These are phyloP conservation scores for Gossypium arboreum DNA, from an alignment of 345 rosid genomes.

Conservation along the genomic window DNA sequence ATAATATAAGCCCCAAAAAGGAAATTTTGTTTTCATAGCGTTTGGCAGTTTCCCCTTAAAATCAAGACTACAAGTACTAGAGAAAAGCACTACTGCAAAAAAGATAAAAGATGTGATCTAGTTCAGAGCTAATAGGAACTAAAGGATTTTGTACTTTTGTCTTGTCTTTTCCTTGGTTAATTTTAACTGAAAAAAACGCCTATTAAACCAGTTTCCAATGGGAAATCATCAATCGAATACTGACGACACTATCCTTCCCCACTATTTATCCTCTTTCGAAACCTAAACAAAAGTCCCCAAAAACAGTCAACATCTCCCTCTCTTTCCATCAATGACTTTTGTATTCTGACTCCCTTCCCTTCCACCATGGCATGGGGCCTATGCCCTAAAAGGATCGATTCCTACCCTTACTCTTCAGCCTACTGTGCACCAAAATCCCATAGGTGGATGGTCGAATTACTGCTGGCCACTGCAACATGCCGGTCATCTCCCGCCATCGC, in stretches of 20 bases:
- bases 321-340: neutral
- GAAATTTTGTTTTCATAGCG: neutral
- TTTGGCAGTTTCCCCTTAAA: neutral
- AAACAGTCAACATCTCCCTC: too few relatives aligned
- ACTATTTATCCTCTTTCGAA: neutral
- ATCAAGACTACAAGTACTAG: neutral
- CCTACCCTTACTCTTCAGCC: neutral
- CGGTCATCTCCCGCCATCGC: constrained; percentile 64
- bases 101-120: too few relatives aligned
- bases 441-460: constrained; percentile 47
- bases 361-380: constrained; percentile 13
- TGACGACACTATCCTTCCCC: neutral
- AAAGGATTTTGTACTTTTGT: neutral
- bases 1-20: too few relatives aligned
- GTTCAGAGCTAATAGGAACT: neutral
- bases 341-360: neutral
- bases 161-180: neutral
- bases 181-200: neutral
- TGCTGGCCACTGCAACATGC: constrained; percentile 65
- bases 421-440: constrained; percentile 86
- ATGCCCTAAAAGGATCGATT: neutral
- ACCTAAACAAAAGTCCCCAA: neutral
- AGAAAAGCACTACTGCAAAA: neutral
- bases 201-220: neutral
- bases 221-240: neutral